Conservation (phyloP, 208 protist genomes). For the Trypanosomatidae sp. region DNA sequence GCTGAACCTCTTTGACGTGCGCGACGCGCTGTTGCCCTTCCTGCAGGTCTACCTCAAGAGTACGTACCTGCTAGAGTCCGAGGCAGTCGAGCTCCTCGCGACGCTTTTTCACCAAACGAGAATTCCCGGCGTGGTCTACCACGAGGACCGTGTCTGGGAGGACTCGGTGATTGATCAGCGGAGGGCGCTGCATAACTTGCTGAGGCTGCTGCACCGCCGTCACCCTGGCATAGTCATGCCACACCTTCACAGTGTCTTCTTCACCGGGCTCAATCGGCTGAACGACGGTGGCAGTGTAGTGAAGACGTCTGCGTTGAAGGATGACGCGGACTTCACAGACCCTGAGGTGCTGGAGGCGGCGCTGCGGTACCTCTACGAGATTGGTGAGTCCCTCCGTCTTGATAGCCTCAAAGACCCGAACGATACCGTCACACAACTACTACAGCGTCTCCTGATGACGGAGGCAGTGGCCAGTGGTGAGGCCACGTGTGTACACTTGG, state of each 20-base stretch:
- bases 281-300: slow-evolving; percentile 1
- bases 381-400: slow-evolving; percentile 61
- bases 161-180: slow-evolving; percentile 68
- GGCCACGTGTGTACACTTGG: slow-evolving; percentile 56
- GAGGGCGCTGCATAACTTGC: slow-evolving; percentile 59
- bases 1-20: slow-evolving; percentile 39
- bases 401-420: slow-evolving; percentile 39
- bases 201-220: slow-evolving; percentile 60
- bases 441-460: slow-evolving; percentile 47
- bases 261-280: slow-evolving; percentile 18
- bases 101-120: slow-evolving; percentile 50
- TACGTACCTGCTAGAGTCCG: slow-evolving; percentile 37
- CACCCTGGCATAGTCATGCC: slow-evolving; percentile 45
- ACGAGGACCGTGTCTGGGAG: slow-evolving; percentile 50
- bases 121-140: slow-evolving; percentile 34
- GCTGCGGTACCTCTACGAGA: slow-evolving; percentile 77
- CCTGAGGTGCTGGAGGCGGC: slow-evolving; percentile 60
- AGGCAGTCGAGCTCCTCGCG: slow-evolving; percentile 51
- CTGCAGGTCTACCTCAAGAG: slow-evolving; percentile 69
- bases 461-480: slow-evolving; percentile 32
- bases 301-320: not conserved
- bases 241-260: slow-evolving; percentile 40
- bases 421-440: slow-evolving; percentile 47
- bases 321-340: slow-evolving; percentile 30
- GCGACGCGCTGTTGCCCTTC: slow-evolving; percentile 42